Evolutionary conservation across 1,284 basidiomycete genomes (phyloP).

Genomic region (Ganoderma multipileum): DNA sequence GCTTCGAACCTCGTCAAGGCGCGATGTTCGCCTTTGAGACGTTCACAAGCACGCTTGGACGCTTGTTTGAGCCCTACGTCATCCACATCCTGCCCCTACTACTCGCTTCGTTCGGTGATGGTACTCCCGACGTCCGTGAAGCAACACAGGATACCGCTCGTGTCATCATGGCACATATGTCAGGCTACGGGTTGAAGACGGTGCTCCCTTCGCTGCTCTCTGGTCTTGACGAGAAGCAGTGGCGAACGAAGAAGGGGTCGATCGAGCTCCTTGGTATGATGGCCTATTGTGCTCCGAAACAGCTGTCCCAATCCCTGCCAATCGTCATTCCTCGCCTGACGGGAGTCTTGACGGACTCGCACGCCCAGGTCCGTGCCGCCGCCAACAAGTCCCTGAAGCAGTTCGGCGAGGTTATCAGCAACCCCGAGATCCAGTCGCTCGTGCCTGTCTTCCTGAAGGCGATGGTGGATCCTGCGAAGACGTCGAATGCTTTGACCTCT

Average conservation of each 20-base stretch:
- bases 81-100: constrained; percentile 88
- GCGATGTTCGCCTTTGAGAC: constrained; percentile 97
- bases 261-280: constrained; percentile 99
- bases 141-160: constrained; percentile 93
- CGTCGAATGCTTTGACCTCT: constrained; percentile 81
- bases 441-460: constrained; percentile 95
- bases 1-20: constrained; percentile 89
- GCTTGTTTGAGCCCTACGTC: constrained; percentile 96
- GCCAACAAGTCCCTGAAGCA: constrained; percentile 97
- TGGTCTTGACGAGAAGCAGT: constrained; percentile 97
- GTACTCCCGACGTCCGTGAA: constrained; percentile 89
- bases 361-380: constrained; percentile 93
- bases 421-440: constrained; percentile 93
- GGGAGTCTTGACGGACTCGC: constrained; percentile 95
- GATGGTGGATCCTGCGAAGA: constrained; percentile 95
- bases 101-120: constrained; percentile 91
- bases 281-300: constrained; percentile 97
- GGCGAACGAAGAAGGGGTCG: constrained; percentile 98
- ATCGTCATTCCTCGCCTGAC: constrained; percentile 97
- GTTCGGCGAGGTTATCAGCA: constrained; percentile 96
- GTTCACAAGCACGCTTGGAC: constrained; percentile 84
- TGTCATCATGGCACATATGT: constrained; percentile 96
- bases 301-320: constrained; percentile 94
- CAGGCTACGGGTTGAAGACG: constrained; percentile 94
- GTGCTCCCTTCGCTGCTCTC: constrained; percentile 91